Conservation (phyloP, 2,329 filamentous ascomycete genomes). For the Pseudogymnoascus sp. region DNA sequence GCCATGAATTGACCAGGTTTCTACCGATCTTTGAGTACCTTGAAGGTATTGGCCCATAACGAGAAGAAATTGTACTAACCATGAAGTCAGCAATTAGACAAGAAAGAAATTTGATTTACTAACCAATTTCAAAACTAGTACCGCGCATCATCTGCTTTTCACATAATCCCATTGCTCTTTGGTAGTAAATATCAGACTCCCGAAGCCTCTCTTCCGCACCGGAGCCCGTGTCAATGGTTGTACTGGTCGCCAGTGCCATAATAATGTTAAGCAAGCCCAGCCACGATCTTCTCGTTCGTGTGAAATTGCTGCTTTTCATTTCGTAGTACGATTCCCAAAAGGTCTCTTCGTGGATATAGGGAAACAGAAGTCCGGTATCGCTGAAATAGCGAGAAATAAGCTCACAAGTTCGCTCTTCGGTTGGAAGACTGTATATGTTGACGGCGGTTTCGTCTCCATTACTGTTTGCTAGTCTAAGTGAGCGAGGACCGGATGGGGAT, state of each 20-base stretch:
- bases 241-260: conserved; percentile 39
- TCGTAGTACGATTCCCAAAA: conserved; percentile 32
- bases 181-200: conserved; percentile 39
- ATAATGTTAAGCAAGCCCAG: conserved; percentile 44
- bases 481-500: conserved; percentile 15
- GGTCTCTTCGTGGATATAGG: conserved; percentile 32
- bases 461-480: background rate
- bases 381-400: conserved; percentile 33
- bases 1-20: conserved; percentile 48
- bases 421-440: conserved; percentile 29
- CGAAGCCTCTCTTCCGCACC: conserved; percentile 31
- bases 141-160: conserved; percentile 34
- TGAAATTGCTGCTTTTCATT: conserved; percentile 27
- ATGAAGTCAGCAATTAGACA: background rate
- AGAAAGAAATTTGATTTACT: background rate
- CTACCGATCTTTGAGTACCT: conserved; percentile 45
- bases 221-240: conserved; percentile 25
- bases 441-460: conserved; percentile 15
- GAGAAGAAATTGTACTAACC: conserved; percentile 41
- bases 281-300: conserved; percentile 40
- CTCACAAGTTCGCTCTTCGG: conserved; percentile 24
- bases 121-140: conserved; percentile 40
- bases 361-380: conserved; percentile 33
- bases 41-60: conserved; percentile 46
- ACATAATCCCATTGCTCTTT: conserved; percentile 38